Percentiles rank a stretch among this genome's conserved stretches.
phyloP scores from a whole-genome alignment of 2,329 filamentous ascomycete species.

The Rutstroemia sp. region DNA sequence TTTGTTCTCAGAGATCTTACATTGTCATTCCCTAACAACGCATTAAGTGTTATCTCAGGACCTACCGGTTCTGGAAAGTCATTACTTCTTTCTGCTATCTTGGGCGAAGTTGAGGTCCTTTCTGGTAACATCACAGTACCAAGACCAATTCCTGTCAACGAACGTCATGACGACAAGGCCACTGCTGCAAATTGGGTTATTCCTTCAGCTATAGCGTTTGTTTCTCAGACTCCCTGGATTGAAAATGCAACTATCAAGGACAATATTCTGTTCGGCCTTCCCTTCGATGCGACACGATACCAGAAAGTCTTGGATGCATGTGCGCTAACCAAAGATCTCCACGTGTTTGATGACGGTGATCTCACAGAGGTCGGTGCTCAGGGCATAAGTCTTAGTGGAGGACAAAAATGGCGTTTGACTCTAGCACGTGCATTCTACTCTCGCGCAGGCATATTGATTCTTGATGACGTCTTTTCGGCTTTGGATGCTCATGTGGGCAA shows the following conservation, averaged over 20 bases:
- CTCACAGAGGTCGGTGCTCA: slow-evolving; percentile 74
- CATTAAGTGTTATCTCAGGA: slow-evolving; percentile 67
- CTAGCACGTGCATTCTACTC: slow-evolving; percentile 74
- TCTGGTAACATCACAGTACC: slow-evolving; percentile 52
- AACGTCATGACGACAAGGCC: slow-evolving; percentile 55
- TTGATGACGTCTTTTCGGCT: slow-evolving; percentile 75
- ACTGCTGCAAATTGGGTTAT: slow-evolving; percentile 57
- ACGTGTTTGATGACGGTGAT: slow-evolving; percentile 68
- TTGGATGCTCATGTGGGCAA: slow-evolving; percentile 73
- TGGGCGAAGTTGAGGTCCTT: slow-evolving; percentile 66
- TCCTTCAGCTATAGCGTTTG: slow-evolving; percentile 60
- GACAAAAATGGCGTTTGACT: slow-evolving; percentile 74
- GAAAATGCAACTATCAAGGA: slow-evolving; percentile 71
- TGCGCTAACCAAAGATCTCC: slow-evolving; percentile 65
- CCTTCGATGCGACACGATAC: slow-evolving; percentile 59
- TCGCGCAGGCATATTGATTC: slow-evolving; percentile 62
- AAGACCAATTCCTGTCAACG: slow-evolving; percentile 38
- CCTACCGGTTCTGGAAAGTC: slow-evolving; percentile 74
- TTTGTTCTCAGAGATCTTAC: slow-evolving; percentile 60
- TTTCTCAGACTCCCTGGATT: slow-evolving; percentile 76
- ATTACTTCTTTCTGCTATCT: slow-evolving; percentile 61
- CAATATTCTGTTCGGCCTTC: slow-evolving; percentile 71
- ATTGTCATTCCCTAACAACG: slow-evolving; percentile 56
- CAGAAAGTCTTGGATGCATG: slow-evolving; percentile 61
- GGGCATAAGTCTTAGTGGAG: slow-evolving; percentile 74